Conservation (phyloP, 805 yeast species). For the Candida incommunis region DNA sequence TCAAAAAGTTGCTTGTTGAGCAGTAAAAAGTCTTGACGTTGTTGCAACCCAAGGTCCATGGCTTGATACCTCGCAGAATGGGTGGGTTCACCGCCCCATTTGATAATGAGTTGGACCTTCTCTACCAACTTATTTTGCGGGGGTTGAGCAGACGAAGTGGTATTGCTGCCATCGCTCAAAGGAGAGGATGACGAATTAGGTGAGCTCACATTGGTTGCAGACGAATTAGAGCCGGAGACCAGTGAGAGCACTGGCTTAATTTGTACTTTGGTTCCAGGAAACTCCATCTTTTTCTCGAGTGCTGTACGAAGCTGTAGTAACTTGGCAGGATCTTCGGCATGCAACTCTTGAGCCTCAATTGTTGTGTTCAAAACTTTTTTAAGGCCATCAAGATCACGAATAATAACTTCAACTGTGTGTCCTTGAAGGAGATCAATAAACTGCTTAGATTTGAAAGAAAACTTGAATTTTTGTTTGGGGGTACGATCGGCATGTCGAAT, state of each 20-base stretch:
- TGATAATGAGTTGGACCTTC: slow-evolving; percentile 86
- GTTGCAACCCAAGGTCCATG: slow-evolving; percentile 87
- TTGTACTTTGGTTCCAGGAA: slow-evolving; percentile 96
- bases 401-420: slow-evolving; percentile 90
- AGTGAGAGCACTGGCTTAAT: slow-evolving; percentile 61
- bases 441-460: slow-evolving; percentile 77
- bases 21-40: slow-evolving; percentile 80
- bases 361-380: slow-evolving; percentile 77
- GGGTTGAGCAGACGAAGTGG: slow-evolving; percentile 30
- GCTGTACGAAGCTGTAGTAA: slow-evolving; percentile 67
- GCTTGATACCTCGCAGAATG: slow-evolving; percentile 95
- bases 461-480: slow-evolving; percentile 95
- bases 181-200: background rate
- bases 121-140: no score
- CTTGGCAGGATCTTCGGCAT: slow-evolving; percentile 71
- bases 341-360: slow-evolving; percentile 55
- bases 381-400: slow-evolving; percentile 77
- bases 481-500: slow-evolving; percentile 97
- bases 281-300: slow-evolving; percentile 70
- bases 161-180: slow-evolving; percentile 21
- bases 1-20: slow-evolving; percentile 74
- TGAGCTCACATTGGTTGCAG: no score
- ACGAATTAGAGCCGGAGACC: background rate
- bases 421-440: slow-evolving; percentile 83
- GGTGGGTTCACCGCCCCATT: slow-evolving; percentile 99